These are phyloP conservation scores for Coemansia sp. DNA, from an alignment of 192 early-diverging fungal species.

Conservation along the genomic window DNA sequence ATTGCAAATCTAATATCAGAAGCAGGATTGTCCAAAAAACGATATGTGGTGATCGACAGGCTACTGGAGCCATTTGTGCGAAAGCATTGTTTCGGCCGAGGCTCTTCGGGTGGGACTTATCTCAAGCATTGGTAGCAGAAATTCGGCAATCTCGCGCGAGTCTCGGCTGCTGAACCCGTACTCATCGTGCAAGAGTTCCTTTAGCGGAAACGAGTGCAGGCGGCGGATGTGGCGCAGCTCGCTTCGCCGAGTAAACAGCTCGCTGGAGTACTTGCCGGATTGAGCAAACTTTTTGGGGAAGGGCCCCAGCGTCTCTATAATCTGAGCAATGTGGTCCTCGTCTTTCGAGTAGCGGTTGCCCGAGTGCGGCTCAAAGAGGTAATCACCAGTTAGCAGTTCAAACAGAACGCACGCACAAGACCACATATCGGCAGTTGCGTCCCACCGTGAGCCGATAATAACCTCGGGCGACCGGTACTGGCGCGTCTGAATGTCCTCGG, in stretches of 20 bases:
- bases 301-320: conserved; percentile 87
- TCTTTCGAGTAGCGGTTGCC: conserved; percentile 82
- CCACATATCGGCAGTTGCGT: conserved; percentile 88
- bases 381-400: conserved; percentile 91
- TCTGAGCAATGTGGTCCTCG: conserved; percentile 97
- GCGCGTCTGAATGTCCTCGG: conserved; percentile 94
- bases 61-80: conserved; percentile 57
- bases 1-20: not conserved
- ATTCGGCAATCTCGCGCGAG: conserved; percentile 70
- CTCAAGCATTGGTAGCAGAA: conserved; percentile 81
- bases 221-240: conserved; percentile 86
- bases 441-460: conserved; percentile 85
- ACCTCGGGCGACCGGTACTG: conserved; percentile 97
- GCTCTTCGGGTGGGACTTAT: conserved; percentile 58
- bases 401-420: conserved; percentile 92
- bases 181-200: conserved; percentile 86
- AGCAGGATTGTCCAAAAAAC: too few relatives aligned
- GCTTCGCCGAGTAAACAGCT: conserved; percentile 86
- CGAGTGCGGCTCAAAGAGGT: conserved; percentile 90
- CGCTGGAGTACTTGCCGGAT: conserved; percentile 77
- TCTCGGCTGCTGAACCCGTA: conserved; percentile 71
- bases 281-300: conserved; percentile 77
- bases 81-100: conserved; percentile 56
- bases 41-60: not conserved
- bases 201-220: conserved; percentile 76